phyloP scores from a whole-genome alignment of 2,329 filamentous ascomycete species.

The Penicillium sp. region DNA sequence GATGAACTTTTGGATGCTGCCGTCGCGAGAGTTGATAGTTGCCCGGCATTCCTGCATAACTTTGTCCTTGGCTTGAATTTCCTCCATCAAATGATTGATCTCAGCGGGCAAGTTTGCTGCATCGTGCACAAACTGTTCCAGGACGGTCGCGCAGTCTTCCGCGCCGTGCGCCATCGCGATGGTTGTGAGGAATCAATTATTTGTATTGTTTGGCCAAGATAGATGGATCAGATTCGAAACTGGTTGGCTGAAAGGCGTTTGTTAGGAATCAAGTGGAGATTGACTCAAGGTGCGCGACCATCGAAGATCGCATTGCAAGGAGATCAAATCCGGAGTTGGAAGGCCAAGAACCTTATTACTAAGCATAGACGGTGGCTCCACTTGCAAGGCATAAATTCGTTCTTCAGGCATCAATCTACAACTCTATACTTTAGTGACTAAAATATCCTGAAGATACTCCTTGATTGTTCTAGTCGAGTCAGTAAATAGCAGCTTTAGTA shows the following conservation, averaged over 20 bases:
- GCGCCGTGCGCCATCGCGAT: slow-evolving; percentile 46
- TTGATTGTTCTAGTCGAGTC: too few relatives aligned
- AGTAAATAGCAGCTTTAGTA: too few relatives aligned
- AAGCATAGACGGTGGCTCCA: neutral
- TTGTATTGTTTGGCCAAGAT: neutral
- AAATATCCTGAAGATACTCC: too few relatives aligned
- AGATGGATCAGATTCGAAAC: neutral
- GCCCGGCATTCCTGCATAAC: slow-evolving; percentile 58
- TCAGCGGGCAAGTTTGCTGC: slow-evolving; percentile 63
- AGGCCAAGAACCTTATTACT: neutral
- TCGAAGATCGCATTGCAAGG: neutral
- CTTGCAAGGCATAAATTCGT: neutral
- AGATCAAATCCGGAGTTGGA: slow-evolving; percentile 1
- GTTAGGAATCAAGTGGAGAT: neutral
- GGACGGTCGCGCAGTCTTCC: slow-evolving; percentile 63
- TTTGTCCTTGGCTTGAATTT: slow-evolving; percentile 65
- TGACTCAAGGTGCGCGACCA: neutral
- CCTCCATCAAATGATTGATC: slow-evolving; percentile 65
- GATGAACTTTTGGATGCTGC: slow-evolving; percentile 65
- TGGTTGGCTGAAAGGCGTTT: neutral
- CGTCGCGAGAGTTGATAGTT: slow-evolving; percentile 60
- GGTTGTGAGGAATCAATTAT: neutral
- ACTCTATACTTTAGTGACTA: too few relatives aligned
- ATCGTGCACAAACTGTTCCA: slow-evolving; percentile 68
- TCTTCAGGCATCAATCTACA: neutral